Base-by-base conservation (phyloP, 805 yeast genomes). In the Kluyveromyces lactis region DNA sequence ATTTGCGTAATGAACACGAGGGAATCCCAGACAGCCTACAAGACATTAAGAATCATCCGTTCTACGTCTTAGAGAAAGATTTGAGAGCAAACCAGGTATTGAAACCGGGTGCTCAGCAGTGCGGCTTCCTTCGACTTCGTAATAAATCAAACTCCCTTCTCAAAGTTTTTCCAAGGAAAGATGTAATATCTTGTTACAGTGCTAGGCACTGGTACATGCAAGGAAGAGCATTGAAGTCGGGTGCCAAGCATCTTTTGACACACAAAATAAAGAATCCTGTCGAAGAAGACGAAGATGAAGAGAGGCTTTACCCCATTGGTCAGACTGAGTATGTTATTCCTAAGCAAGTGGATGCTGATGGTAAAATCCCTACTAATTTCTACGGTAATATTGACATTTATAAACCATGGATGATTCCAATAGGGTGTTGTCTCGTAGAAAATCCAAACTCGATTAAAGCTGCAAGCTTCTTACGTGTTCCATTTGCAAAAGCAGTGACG, bases 1-100 rank as follows among this genome's bases (percentile, higher is more conserved):
- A 41, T 5, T 41, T 75, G 36, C 66, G 83, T 39, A 81, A 84
- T 33, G 62, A 74, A 13, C 66, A 71, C 21, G 97, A 92, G 53
- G 95, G 95, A 0, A 79, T 90, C 72, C 98, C 98, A 0, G 78
- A 79, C 40, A 83, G 76, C 50, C 64, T 86, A 18, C 81, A 78
- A 38, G 97, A 87, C 48, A 85, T 89, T 56, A 79, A 78, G 38
- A 79, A 79, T 37, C 98, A 92, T 59, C 98, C 98, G 0, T 60
- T 79, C 11, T 92, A 81, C 58, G 92, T 82, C 0, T 57, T 92
- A 11, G 95, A 85, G 55, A 69, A 77, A 3, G 94, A 87, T 47
- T 56, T 92, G 26, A 71, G 72, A 36, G 71, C 73, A 38, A 82
- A 80, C 54, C 95, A 92, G 55, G 69, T 87, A 4, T 58, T 90